Base-by-base conservation (phyloP, 2,329 filamentous ascomycete species). In the Trichoderma oligosporum region DNA sequence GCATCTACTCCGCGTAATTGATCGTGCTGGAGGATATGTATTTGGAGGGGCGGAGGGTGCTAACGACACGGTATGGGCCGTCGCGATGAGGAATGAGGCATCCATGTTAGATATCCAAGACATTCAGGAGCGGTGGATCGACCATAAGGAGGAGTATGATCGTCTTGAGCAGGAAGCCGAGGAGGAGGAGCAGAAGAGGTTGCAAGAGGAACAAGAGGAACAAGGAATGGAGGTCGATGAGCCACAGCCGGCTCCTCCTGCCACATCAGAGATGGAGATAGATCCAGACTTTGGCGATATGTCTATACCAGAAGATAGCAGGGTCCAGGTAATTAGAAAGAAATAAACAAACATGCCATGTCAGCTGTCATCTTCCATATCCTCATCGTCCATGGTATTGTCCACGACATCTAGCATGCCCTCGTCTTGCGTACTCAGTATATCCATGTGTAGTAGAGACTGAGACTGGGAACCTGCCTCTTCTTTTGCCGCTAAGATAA, bases 11-110 rank as follows among this genome's bases (percentile, higher is more conserved):
- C 85, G 88, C 44, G 87, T 93, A 1, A 92, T 99, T 67, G 94
- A 99, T 71, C 83, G 94, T 39, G 93, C 94, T 0, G 87, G 90
- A 8, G 94, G 94, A 0, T 97, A 97, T 73, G 88, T 91, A 1
- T 97, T 99, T 75, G 92, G 92, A 0, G 82, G 87, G 4, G 88
- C 91, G 0, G 91, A 97, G 70, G 93, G 91, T 2, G 90, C 91
- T 44, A 97, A 97, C 65, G 93, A 99, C 70, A 92, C 88, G 6
- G 84, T 99, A n/a, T 99, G 94, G 94, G 90, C 95, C 67, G 86
- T 97, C 42, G 91, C 94, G 2, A 96, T 97, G 84, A 84, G 91
- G 57, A 85, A 85, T 58, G 85, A 86, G 58, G 83, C 85, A 33
- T 84, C 83, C 29, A 76, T 85, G 73, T 85, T 96, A 79, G 91